Conservation (phyloP, 2,329 filamentous ascomycete species). For the Fusarium sp. region DNA sequence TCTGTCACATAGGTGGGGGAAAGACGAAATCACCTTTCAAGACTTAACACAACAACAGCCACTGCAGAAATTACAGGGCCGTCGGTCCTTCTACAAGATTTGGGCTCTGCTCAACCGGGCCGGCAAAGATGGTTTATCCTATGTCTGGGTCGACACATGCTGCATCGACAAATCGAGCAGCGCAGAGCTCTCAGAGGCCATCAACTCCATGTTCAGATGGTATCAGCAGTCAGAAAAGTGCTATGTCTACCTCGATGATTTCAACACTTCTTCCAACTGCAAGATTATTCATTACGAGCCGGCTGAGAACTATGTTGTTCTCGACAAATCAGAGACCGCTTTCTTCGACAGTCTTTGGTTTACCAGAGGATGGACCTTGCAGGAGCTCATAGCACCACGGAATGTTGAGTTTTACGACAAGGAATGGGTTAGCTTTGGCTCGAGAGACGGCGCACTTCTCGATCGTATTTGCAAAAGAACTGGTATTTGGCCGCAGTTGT, state of each 20-base stretch:
- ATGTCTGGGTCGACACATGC: slow-evolving; percentile 44
- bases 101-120: slow-evolving; percentile 23
- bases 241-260: slow-evolving; percentile 40
- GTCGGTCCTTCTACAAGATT: slow-evolving; percentile 34
- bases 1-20: slow-evolving; percentile 49
- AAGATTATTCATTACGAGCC: background rate
- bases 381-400: background rate
- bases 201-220: slow-evolving; percentile 45
- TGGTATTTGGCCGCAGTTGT: slow-evolving; percentile 29
- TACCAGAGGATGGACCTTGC: background rate
- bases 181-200: slow-evolving; percentile 41
- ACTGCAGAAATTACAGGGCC: background rate
- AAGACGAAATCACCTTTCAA: slow-evolving; percentile 44
- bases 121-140: background rate
- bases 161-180: slow-evolving; percentile 43
- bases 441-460: slow-evolving; percentile 31
- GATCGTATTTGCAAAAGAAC: slow-evolving; percentile 26
- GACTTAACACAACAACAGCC: slow-evolving; percentile 26
- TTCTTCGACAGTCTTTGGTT: slow-evolving; percentile 27
- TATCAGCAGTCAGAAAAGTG: slow-evolving; percentile 38
- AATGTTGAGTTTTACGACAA: slow-evolving; percentile 12
- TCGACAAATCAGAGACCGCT: background rate
- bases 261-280: background rate
- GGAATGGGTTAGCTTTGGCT: slow-evolving; percentile 41
- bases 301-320: background rate